phyloP scores from a whole-genome alignment of 768 basidiomycete species.

The Pholiota microspora region DNA sequence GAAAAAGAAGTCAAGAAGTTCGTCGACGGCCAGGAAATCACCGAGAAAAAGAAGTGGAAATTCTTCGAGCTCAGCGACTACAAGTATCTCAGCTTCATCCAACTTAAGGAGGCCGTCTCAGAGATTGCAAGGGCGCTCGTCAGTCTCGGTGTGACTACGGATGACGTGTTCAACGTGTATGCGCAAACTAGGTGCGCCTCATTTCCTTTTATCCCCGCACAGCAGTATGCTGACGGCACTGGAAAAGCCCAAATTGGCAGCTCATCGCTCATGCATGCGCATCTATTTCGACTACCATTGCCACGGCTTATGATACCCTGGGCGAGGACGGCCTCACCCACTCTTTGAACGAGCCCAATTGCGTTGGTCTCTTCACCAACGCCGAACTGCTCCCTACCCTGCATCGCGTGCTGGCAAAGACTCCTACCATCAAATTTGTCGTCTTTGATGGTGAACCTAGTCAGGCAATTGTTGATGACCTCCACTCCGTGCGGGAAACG shows the following conservation, averaged over 20 bases:
- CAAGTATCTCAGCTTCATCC: constrained; percentile 74
- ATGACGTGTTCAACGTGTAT: constrained; percentile 88
- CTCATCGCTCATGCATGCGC: constrained; percentile 81
- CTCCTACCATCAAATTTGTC: constrained; percentile 74
- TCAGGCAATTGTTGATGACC: constrained; percentile 51
- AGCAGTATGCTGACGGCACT: constrained; percentile 6
- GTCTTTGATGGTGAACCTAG: constrained; percentile 80
- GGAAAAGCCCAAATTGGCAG: constrained; percentile 78
- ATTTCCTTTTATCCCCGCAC: constrained; percentile 6
- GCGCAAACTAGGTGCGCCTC: constrained; percentile 70
- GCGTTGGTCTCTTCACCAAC: constrained; percentile 87
- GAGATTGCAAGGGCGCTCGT: constrained; percentile 72
- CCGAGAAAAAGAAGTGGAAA: constrained; percentile 93
- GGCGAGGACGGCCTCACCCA: constrained; percentile 87
- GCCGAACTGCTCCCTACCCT: constrained; percentile 84
- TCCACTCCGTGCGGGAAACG: constrained; percentile 52
- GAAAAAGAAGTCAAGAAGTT: constrained; percentile 86
- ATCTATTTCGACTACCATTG: constrained; percentile 75
- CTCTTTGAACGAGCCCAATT: constrained; percentile 82
- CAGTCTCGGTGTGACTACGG: constrained; percentile 63
- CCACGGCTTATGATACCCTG: constrained; percentile 95
- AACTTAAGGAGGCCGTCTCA: constrained; percentile 62
- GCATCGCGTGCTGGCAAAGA: constrained; percentile 64
- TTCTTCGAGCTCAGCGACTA: constrained; percentile 92
- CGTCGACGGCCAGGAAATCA: constrained; percentile 78